Evolutionary conservation across 1,139 yeast genomes (phyloP), one percentile per base, ranked within the genome.

Genomic region (Candida smagusa): DNA sequence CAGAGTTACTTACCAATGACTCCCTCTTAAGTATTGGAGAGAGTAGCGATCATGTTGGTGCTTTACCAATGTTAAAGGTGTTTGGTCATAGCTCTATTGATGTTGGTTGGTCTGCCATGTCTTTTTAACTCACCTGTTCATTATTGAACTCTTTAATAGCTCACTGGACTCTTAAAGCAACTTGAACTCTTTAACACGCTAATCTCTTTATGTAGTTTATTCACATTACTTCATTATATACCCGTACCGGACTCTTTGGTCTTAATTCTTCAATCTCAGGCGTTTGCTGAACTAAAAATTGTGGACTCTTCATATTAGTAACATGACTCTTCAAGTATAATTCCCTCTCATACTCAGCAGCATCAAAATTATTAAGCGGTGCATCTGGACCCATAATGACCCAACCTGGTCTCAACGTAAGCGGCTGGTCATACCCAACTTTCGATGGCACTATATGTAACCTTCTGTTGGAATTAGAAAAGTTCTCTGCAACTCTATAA

Each of bases 401-500:
- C 97, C 97, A 90, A 2, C 97, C 97, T 2, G 81, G 82, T 49
- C 97, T 77, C 44, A 81, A 63, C 41, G 77, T 74, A 3, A 88
- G 83, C 0, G 92, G 90, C 31, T 70, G 68, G 35, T 74, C 65
- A 44, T 65, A 65, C 0, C 89, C 90, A 2, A 82, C 72, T 46
- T 74, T 64, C 6, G 83, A 74, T 0, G 96, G 96, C 22, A 90
- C 72, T 30, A 90, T 85, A 58, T 90, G 97, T 33, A 90, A 63
- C 48, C 96, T 74, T 51, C 95, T 72, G 31, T 81, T 82, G 43
- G 94, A 84, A 42, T 84, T 81, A 22, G 92, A 78, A 54, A 90
- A 89, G 62, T 89, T 90, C 59, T 90, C 97, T n/a, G 94, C 87
- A 12, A 90, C 81, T 48, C 72, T 73, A 61, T 90, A 90, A 37